Base-by-base conservation (phyloP, 106 monocot species). In the Xerophyta viscosa region DNA sequence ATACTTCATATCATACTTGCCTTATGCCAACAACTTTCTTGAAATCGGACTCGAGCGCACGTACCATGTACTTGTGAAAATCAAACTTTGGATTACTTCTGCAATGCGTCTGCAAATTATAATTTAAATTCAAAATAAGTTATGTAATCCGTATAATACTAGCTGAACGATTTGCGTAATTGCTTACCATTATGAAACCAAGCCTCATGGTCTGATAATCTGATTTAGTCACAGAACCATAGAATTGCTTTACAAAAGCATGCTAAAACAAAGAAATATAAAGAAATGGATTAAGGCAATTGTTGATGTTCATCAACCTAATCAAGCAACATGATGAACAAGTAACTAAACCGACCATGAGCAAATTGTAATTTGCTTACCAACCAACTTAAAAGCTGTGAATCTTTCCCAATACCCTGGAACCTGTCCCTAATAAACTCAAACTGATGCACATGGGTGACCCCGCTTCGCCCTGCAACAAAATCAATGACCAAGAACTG, bases 21-120 rank as follows among this genome's bases (percentile, higher is more conserved):
- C 82, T 82, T 53, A 82, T 73, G 33, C 77, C 77, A 48, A 82
- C 72, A 65, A 82, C 82, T 66, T 73, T 82, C 66, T 77, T 72
- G 48, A 82, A 82, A 68, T 82, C 76, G 27, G 82, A 67, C 72
- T 82, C 82, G 45, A 82, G 69, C 9, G 62, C 69, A 6, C 82
- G 76, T 17, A 73, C 58, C 82, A 82, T 82, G 48, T 77, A 82
- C 22, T 69, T 82, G 58, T 77, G 62, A 58, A 82, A 82, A 64
- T 82, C 61, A 65, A 82, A 82, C 45, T 77, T 76, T 37, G 64
- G 76, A 48, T 73, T 76, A 19, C 48, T 53, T 45, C 17, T 62
- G 71, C 71, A 76, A 65, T 81, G 81, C 8, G 59, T 72, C 81
- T 81, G 44, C 24, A 29, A 41, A 25, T 24, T 13, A 56, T n/a